phyloP scores from a whole-genome alignment of 805 yeast species.

The Scheffersomyces stipitis region DNA sequence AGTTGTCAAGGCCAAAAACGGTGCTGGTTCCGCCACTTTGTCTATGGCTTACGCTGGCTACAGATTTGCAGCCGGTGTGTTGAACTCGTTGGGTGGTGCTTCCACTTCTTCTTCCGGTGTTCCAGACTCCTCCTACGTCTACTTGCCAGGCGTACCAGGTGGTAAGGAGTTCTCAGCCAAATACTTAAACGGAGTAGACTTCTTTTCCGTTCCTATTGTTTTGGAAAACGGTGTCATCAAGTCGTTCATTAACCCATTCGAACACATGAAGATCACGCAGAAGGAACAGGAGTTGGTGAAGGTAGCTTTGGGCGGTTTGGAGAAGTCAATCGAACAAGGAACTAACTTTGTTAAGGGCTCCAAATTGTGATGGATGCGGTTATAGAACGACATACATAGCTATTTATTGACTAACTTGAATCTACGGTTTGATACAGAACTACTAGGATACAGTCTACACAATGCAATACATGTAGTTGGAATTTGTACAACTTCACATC shows the following conservation, averaged over 20 bases:
- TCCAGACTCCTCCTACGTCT: conserved; percentile 51
- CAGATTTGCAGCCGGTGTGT: conserved; percentile 66
- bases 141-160: conserved; percentile 52
- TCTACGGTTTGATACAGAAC: no score
- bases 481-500: no score
- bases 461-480: no score
- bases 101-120: conserved; percentile 37
- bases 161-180: conserved; percentile 44
- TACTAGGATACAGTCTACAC: no score
- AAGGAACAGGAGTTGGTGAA: conserved; percentile 34
- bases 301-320: conserved; percentile 40
- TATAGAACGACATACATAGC: neutral
- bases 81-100: conserved; percentile 60
- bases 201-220: conserved; percentile 49
- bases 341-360: conserved; percentile 38
- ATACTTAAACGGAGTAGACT: conserved; percentile 38
- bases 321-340: conserved; percentile 41
- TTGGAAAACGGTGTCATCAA: conserved; percentile 38
- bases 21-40: conserved; percentile 91
- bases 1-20: conserved; percentile 92
- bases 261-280: conserved; percentile 24
- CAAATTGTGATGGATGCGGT: conserved; percentile 23
- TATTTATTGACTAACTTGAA: no score
- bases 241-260: conserved; percentile 37
- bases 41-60: conserved; percentile 95